Evolutionary conservation across 2,329 filamentous ascomycete genomes (phyloP), one percentile per base, ranked within the genome.

Genomic region (Colletotrichum truncatum): DNA sequence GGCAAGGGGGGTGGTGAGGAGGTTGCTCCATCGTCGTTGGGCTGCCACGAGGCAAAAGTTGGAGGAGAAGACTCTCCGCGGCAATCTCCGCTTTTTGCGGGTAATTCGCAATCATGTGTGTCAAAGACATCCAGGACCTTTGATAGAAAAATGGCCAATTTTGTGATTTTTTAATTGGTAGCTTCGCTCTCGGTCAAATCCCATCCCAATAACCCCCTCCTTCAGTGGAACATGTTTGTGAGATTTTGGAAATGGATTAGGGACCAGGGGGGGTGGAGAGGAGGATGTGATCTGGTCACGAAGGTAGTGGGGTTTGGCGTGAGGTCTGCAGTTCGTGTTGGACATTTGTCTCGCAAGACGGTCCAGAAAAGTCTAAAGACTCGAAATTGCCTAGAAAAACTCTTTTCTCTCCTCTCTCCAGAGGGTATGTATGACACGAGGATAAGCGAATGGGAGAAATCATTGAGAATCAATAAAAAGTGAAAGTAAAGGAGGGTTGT

Each of bases 11-110:
- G 34, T n/a, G 25, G 25, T 21, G 36, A 43, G 38, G 16, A 16
- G 9, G 48, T 56, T 36, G 30, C 61, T 34, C 61, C 56, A 16
- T 49, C 10, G 46, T 64, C 55, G 61, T 61, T 54, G 61, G 61
- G 61, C 61, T 64, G 61, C 48, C 55, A 64, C 55, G 41, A 61
- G 61, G 55, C 10, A 32, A 64, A 34, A n/a, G 11, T 26, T 60
- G 55, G n/a, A 36, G 48, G 38, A 39, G 32, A 21, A 48, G 36
- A 53, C 12, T 14, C 39, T 41, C 25, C 25, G 56, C 61, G 39
- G 46, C 32, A 36, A 48, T 45, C 45, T 64, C 61, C 61, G 56
- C 48, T 26, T 21, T 39, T 39, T 28, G 46, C 38, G 46, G 38
- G 16, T 48, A 30, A 18, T 26, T 23, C 1, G 5, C 12, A 16